phyloP scores from a whole-genome alignment of 225 moss, liverwort and hornwort species.

The Bryoerythrophyllum caledonicum region DNA sequence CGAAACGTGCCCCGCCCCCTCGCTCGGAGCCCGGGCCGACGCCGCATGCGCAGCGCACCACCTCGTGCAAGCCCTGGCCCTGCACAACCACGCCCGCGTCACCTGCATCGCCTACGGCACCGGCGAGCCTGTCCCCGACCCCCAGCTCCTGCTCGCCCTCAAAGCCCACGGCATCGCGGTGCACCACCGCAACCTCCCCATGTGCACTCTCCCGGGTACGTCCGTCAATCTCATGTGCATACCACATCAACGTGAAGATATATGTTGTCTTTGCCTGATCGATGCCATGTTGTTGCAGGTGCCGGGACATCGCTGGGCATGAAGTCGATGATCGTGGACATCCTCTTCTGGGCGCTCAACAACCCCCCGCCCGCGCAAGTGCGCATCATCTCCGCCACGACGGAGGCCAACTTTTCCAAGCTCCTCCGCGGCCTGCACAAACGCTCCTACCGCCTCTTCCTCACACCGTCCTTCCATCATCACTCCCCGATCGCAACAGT shows the following conservation, averaged over 20 bases:
- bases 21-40: not conserved
- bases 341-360: constrained; percentile 38
- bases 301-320: constrained; percentile 19
- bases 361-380: constrained; percentile 28
- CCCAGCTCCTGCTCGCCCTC: constrained; percentile 16
- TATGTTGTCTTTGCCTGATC: too few relatives aligned
- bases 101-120: constrained; percentile 29
- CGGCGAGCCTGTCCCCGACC: constrained; percentile 4
- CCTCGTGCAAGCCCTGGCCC: constrained; percentile 13
- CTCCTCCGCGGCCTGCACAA: constrained; percentile 25
- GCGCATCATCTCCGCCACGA: constrained; percentile 26
- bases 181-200: constrained; percentile 27
- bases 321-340: constrained; percentile 38
- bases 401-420: constrained; percentile 23
- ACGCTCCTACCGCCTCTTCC: constrained; percentile 14
- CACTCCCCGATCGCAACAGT: not conserved
- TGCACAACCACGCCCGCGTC: not conserved
- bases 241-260: too few relatives aligned
- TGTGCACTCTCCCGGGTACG: constrained; percentile 25
- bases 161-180: constrained; percentile 7
- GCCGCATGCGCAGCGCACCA: not conserved
- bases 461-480: constrained; percentile 15
- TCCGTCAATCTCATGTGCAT: too few relatives aligned
- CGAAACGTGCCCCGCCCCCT: constrained; percentile 25
- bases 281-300: constrained; percentile 6